Evolutionary conservation across 306 rosid species (phyloP).

Genomic region (Cucurbita argyrosperma): DNA sequence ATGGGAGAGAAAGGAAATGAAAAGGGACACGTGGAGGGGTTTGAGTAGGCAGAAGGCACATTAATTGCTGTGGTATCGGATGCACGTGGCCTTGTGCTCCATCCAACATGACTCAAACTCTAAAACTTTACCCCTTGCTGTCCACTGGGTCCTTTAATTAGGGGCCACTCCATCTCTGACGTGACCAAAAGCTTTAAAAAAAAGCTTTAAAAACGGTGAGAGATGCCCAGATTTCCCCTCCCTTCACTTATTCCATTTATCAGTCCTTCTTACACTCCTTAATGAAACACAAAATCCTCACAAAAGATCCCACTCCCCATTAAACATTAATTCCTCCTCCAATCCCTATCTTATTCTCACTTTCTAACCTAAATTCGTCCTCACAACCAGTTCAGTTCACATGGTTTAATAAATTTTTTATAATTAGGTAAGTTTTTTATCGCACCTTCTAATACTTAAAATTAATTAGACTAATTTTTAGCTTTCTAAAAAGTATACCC

Average conservation of each 20-base stretch:
- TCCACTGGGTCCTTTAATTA: slow-evolving; percentile 7
- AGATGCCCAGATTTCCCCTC: too few relatives aligned
- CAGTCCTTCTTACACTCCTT: background rate
- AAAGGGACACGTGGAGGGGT: background rate
- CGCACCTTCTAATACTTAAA: too few relatives aligned
- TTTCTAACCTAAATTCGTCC: background rate
- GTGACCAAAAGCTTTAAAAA: background rate
- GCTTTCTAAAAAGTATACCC: too few relatives aligned
- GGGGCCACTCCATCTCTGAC: slow-evolving; percentile 4
- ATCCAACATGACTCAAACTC: background rate
- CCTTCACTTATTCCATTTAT: too few relatives aligned
- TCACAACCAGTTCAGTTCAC: too few relatives aligned
- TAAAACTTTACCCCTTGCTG: slow-evolving; percentile 2
- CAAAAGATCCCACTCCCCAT: background rate
- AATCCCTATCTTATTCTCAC: background rate
- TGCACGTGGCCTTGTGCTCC: slow-evolving; percentile 36
- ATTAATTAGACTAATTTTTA: too few relatives aligned
- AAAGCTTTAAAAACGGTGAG: background rate
- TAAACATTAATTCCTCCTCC: background rate
- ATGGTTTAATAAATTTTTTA: too few relatives aligned
- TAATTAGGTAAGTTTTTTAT: too few relatives aligned
- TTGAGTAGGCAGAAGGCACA: background rate
- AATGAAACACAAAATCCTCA: background rate
- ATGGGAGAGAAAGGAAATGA: background rate
- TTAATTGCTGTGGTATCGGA: background rate